Conservation (phyloP, 1,139 yeast genomes). For the Candida sanyaensis region DNA sequence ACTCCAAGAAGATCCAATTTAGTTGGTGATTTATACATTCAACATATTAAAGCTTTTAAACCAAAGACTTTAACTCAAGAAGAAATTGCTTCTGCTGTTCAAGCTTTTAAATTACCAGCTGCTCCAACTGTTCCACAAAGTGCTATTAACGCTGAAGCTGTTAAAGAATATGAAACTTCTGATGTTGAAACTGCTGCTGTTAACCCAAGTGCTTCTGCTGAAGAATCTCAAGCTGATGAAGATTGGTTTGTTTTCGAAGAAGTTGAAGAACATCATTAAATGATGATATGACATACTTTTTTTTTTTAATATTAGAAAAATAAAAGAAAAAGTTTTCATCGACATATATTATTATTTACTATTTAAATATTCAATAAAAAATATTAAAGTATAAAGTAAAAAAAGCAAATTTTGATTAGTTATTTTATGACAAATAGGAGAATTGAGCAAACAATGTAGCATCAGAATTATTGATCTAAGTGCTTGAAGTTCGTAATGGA, state of each 20-base stretch:
- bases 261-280: conserved; percentile 52
- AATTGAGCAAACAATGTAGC: too few species aligned
- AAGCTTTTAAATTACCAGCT: conserved; percentile 77
- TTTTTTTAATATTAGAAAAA: neutral
- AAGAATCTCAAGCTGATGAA: conserved; percentile 55
- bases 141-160: conserved; percentile 74
- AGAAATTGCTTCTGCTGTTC: conserved; percentile 78
- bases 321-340: neutral
- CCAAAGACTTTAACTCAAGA: conserved; percentile 73
- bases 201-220: conserved; percentile 34
- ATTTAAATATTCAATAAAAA: conserved; percentile 1
- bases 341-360: neutral
- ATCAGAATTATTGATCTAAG: too few species aligned
- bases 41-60: conserved; percentile 85
- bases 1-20: conserved; percentile 58
- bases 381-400: neutral
- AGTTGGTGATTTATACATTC: conserved; percentile 83
- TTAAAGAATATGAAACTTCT: conserved; percentile 72
- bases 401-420: neutral
- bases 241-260: conserved; percentile 87
- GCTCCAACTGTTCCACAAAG: conserved; percentile 73
- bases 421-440: neutral
- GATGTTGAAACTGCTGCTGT: conserved; percentile 68
- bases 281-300: neutral
- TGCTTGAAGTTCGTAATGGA: too few species aligned